Evolutionary conservation across 225 moss, liverwort and hornwort genomes (phyloP).

Genomic region (Rhytidiadelphus loreus): DNA sequence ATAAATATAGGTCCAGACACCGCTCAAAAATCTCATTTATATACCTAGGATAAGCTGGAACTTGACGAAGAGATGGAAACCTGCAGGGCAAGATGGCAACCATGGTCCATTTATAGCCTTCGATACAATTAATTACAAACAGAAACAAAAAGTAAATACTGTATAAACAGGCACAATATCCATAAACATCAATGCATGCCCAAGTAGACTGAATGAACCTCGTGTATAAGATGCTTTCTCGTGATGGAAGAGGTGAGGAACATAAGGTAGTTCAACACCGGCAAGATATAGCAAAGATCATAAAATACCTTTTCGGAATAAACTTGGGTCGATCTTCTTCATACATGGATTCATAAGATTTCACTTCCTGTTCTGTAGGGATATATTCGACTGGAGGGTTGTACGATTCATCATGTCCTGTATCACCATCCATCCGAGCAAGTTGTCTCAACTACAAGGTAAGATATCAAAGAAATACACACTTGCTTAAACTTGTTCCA

Average conservation of each 20-base stretch:
- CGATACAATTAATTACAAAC: not conserved
- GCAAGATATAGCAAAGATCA: not conserved
- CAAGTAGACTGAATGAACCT: not conserved
- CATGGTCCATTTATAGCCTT: not conserved
- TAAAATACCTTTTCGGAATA: conserved; percentile 61
- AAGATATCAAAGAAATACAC: not conserved
- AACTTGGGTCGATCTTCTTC: conserved; percentile 99
- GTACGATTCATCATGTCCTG: conserved; percentile 89
- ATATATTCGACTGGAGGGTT: conserved; percentile 89
- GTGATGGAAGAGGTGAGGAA: not conserved
- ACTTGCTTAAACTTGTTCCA: not conserved
- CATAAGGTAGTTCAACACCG: not conserved
- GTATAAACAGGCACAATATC: not conserved
- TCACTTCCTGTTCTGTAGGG: conserved; percentile 80
- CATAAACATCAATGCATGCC: not conserved
- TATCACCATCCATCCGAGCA: not conserved
- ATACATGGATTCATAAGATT: conserved; percentile 82
- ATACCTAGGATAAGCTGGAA: conserved; percentile 83
- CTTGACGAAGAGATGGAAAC: conserved; percentile 68
- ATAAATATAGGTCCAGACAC: conserved; percentile 89
- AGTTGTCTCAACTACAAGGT: not conserved
- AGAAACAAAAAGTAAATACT: not conserved
- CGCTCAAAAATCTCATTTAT: conserved; percentile 96
- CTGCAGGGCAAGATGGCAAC: conserved; percentile 21
- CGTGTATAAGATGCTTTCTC: not conserved